These are phyloP conservation scores for Kuraishia capsulata DNA, from an alignment of 805 yeast species.

Conservation along the genomic window DNA sequence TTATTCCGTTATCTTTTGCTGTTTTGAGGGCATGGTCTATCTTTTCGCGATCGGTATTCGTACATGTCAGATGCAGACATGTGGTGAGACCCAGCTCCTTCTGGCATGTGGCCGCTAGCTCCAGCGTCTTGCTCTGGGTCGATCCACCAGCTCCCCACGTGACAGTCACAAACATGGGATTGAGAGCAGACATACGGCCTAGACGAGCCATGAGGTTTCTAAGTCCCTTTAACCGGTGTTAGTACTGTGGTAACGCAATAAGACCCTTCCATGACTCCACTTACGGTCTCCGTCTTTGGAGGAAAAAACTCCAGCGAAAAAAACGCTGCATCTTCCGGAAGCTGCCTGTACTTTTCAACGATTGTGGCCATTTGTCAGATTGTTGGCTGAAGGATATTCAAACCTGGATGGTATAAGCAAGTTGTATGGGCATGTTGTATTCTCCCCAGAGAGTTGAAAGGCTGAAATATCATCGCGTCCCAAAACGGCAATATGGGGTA, in stretches of 20 bases:
- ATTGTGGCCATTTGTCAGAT: slow-evolving; percentile 24
- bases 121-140: slow-evolving; percentile 78
- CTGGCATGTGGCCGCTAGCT: slow-evolving; percentile 71
- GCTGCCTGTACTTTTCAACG: slow-evolving; percentile 40
- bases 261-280: slow-evolving; percentile 10
- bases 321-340: slow-evolving; percentile 46
- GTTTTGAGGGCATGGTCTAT: slow-evolving; percentile 70
- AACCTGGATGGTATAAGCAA: no score
- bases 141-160: slow-evolving; percentile 99
- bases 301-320: slow-evolving; percentile 95
- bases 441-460: no score
- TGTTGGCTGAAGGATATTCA: neutral
- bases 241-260: slow-evolving; percentile 3
- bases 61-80: slow-evolving; percentile 91
- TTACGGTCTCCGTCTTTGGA: slow-evolving; percentile 76
- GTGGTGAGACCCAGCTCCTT: slow-evolving; percentile 75
- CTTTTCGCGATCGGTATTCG: slow-evolving; percentile 71
- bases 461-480: no score
- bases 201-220: slow-evolving; percentile 79
- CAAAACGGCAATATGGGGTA: no score
- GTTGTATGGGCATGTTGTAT: no score
- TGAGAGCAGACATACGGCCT: slow-evolving; percentile 78
- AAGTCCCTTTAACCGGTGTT: slow-evolving; percentile 42
- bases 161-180: slow-evolving; percentile 83
- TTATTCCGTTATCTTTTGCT: slow-evolving; percentile 73